Evolutionary conservation across 768 basidiomycete genomes (phyloP).

Genomic region (Antrodiella citrinella): DNA sequence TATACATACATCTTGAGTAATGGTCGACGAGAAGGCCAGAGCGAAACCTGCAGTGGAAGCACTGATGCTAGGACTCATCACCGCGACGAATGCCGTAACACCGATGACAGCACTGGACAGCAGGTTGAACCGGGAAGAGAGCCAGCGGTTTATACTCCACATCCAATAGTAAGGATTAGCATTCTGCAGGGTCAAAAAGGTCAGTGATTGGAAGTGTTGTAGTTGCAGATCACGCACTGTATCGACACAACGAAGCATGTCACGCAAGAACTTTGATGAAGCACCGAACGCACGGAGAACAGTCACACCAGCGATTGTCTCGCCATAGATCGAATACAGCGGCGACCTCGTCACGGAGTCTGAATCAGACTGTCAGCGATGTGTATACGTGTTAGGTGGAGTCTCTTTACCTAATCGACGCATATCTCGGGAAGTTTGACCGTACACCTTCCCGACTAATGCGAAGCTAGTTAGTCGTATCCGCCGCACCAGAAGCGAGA

Average conservation of each 20-base stretch:
- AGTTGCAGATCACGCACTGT: conserved; percentile 51
- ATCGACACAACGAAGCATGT: conserved; percentile 78
- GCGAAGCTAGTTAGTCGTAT: conserved; percentile 31
- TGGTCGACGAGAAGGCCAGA: conserved; percentile 72
- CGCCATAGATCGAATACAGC: conserved; percentile 42
- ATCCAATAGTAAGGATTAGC: conserved; percentile 83
- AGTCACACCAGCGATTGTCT: conserved; percentile 44
- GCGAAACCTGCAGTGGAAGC: conserved; percentile 85
- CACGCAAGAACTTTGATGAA: conserved; percentile 75
- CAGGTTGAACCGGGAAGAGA: conserved; percentile 81
- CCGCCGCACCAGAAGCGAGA: background rate
- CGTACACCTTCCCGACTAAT: conserved; percentile 46
- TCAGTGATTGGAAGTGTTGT: background rate
- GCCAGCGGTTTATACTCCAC: conserved; percentile 92
- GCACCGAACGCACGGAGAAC: conserved; percentile 81
- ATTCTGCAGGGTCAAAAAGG: conserved; percentile 34
- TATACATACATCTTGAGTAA: conserved; percentile 58
- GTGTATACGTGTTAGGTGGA: conserved; percentile 11
- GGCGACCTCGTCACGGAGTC: conserved; percentile 41
- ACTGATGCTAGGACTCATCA: conserved; percentile 62
- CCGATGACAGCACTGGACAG: conserved; percentile 67
- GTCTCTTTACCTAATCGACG: conserved; percentile 53
- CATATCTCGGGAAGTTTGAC: conserved; percentile 85
- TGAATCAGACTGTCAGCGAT: conserved; percentile 3
- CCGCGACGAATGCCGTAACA: conserved; percentile 57